phyloP scores from a whole-genome alignment of 2,329 filamentous ascomycete species.

The Aureobasidium sp. region DNA sequence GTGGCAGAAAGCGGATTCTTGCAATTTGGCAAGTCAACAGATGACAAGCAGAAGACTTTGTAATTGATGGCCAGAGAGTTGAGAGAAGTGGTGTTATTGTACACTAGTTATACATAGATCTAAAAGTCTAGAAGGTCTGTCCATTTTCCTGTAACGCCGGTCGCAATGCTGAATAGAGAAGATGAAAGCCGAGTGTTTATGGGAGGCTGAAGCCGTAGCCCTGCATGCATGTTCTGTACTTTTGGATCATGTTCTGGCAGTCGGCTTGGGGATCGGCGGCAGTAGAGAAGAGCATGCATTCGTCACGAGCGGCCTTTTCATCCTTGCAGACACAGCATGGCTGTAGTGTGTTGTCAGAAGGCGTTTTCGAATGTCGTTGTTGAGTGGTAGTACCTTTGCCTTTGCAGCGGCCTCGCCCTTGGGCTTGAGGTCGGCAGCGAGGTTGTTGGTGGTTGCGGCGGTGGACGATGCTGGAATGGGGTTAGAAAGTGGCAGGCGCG shows the following conservation, averaged over 20 bases:
- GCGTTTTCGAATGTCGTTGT: not conserved
- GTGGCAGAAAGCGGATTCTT: constrained; percentile 48
- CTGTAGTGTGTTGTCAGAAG: constrained; percentile 37
- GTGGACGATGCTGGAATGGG: constrained; percentile 8
- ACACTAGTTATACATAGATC: constrained; percentile 7
- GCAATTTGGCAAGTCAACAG: constrained; percentile 13
- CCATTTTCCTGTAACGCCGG: not conserved
- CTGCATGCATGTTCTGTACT: constrained; percentile 87
- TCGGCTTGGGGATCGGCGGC: constrained; percentile 73
- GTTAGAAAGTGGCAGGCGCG: not conserved
- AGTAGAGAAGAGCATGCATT: constrained; percentile 97
- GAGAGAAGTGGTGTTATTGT: constrained; percentile 10
- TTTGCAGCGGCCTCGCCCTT: constrained; percentile 32
- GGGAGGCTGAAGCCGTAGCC: constrained; percentile 74
- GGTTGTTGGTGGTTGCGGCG: constrained; percentile 30
- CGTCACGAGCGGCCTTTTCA: constrained; percentile 85
- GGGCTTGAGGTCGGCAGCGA: constrained; percentile 37
- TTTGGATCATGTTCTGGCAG: constrained; percentile 72
- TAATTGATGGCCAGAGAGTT: not conserved
- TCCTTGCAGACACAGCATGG: constrained; percentile 97
- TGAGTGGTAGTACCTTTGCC: constrained; percentile 31
- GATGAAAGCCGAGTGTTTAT: not conserved
- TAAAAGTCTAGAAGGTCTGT: not conserved
- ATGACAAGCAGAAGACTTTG: constrained; percentile 28
- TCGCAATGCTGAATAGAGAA: constrained; percentile 8